Evolutionary conservation across 2,329 filamentous ascomycete species (phyloP), one percentile per base, ranked within the genome.

Genomic region (Exserohilum turcica): DNA sequence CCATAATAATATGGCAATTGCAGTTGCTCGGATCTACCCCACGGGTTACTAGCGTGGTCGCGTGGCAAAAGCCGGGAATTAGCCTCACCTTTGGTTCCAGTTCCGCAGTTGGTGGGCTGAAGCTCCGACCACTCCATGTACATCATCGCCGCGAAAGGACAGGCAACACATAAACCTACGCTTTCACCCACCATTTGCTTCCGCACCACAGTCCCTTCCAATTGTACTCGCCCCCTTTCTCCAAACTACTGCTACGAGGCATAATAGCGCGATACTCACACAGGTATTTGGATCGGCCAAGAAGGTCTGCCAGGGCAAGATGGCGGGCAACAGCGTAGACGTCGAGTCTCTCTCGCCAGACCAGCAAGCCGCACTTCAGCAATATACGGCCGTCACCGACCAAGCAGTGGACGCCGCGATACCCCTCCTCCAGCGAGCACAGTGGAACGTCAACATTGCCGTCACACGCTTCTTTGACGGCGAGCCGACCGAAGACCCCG

Each of bases 401-500:
- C 92, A 97, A 75, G 87, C 91, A 18, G 74, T 86, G 38, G 82
- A 85, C 37, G 86, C 90, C 52, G 92, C 94, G 2, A 80, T 96
- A 43, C 86, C 90, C 1, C 75, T 99, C 4, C 80, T 99, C 2
- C 84, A 88, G 63, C 82, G 92, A 57, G 96, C 92, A 51, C 88
- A 97, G 80, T 99, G 94, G 94, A 99, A 97, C 71, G 89, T 96
- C 0, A 90, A 93, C 80, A 96, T 97, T 66, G 93, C 94, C 52
- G 93, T 99, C 60, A 86, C 94, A 61, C 95, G 95, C 71, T 97
- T 97, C 84, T 99, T 97, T 73, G 94, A 99, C 68, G 94, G 94
- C 64, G 94, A 97, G 77, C 88, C 88, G 3, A 84, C 91, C 43
- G 91, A 96, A 52, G 72, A 75, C 72, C 88, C 86, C 10, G 79